phyloP scores from a whole-genome alignment of 176 grass and related monocot species.

The Pharus latifolius region DNA sequence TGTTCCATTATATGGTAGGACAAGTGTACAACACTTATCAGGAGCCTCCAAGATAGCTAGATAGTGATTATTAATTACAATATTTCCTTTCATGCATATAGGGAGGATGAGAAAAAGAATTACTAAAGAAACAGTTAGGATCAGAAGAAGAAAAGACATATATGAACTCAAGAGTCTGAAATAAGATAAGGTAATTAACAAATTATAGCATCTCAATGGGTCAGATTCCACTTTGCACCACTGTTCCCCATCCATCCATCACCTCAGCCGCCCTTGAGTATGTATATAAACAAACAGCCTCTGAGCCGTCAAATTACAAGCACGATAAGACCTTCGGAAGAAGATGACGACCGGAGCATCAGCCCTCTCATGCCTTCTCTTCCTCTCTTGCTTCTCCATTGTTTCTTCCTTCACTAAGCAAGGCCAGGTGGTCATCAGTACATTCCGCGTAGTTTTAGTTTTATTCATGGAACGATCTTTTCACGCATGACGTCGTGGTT shows the following conservation, averaged over 20 bases:
- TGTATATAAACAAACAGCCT: background rate
- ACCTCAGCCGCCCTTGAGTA: background rate
- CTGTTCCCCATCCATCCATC: background rate
- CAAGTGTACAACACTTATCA: no score
- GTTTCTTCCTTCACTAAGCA: conserved; percentile 24
- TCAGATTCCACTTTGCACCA: background rate
- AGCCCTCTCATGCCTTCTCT: conserved; percentile 8
- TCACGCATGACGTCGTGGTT: background rate
- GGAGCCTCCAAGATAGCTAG: no score
- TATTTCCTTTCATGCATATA: no score
- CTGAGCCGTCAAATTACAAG: background rate
- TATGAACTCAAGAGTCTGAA: no score
- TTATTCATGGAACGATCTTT: background rate
- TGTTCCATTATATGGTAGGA: no score
- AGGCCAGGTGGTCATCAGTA: conserved; percentile 29
- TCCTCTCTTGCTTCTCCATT: conserved; percentile 24
- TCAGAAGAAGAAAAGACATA: no score
- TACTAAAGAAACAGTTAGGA: no score
- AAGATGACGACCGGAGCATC: background rate
- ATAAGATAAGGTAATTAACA: no score
- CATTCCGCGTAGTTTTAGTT: background rate
- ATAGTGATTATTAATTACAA: no score
- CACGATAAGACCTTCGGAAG: background rate
- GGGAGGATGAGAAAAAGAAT: no score
- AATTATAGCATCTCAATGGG: background rate